These are phyloP conservation scores for Hypoxylon sp. DNA, from an alignment of 2,329 filamentous ascomycete genomes.

Conservation along the genomic window DNA sequence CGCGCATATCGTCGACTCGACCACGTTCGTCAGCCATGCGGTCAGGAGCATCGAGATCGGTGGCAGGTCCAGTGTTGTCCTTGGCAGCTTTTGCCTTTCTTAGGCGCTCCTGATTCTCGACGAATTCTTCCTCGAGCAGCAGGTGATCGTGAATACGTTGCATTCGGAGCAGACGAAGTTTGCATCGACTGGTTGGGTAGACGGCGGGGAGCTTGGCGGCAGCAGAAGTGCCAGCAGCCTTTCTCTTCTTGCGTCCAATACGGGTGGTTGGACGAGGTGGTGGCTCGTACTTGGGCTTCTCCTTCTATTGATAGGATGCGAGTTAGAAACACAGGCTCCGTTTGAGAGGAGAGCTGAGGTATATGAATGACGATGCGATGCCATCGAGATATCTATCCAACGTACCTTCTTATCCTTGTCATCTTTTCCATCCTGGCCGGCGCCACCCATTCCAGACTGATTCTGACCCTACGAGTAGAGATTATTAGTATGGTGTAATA, in stretches of 20 bases:
- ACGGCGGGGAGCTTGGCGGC: conserved; percentile 95
- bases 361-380: conserved; percentile 6
- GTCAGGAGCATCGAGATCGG: conserved; percentile 82
- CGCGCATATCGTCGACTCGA: conserved; percentile 97
- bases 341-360: neutral
- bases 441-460: conserved; percentile 88
- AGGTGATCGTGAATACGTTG: conserved; percentile 98
- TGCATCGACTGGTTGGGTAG: conserved; percentile 96
- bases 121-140: conserved; percentile 96
- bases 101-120: conserved; percentile 97
- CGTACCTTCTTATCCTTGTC: conserved; percentile 94
- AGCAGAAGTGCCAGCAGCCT: conserved; percentile 90
- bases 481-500: conserved; percentile 29
- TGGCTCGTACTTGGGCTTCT: conserved; percentile 99
- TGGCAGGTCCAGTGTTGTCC: conserved; percentile 74
- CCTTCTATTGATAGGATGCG: conserved; percentile 75
- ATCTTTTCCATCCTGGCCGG: conserved; percentile 81
- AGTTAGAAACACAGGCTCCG: conserved; percentile 4
- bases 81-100: conserved; percentile 90
- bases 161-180: conserved; percentile 96
- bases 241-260: conserved; percentile 99
- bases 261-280: conserved; percentile 96
- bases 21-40: conserved; percentile 94
- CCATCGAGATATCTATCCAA: conserved; percentile 7
- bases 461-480: conserved; percentile 76